Conservation (phyloP, 1,284 basidiomycete genomes). For the Sanghuangporus baumii region DNA sequence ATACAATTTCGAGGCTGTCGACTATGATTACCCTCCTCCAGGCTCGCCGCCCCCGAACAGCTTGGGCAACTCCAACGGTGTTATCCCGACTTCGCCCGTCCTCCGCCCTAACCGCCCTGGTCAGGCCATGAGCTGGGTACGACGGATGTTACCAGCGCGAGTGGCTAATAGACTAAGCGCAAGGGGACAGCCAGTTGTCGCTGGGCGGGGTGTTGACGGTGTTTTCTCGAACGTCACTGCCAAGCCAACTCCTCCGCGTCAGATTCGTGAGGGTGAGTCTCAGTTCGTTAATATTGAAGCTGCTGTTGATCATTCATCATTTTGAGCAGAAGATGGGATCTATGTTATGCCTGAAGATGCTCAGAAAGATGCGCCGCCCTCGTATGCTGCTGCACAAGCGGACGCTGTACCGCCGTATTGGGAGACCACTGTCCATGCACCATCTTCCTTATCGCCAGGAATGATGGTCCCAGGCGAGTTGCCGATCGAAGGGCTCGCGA, state of each 20-base stretch:
- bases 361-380: slow-evolving; percentile 79
- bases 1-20: slow-evolving; percentile 82
- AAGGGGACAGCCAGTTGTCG: slow-evolving; percentile 32
- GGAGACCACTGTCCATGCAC: slow-evolving; percentile 92
- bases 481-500: slow-evolving; percentile 71
- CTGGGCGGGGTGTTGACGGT: slow-evolving; percentile 83
- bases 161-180: slow-evolving; percentile 20
- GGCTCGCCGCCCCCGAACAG: slow-evolving; percentile 74
- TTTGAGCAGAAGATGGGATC: slow-evolving; percentile 56
- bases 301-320: slow-evolving; percentile 4
- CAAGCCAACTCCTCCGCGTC: slow-evolving; percentile 66
- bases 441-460: slow-evolving; percentile 40
- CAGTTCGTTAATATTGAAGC: background rate
- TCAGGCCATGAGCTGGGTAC: slow-evolving; percentile 42
- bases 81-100: slow-evolving; percentile 50
- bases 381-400: slow-evolving; percentile 86
- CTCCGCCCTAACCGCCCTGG: slow-evolving; percentile 29
- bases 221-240: slow-evolving; percentile 96
- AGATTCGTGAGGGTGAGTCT: slow-evolving; percentile 56
- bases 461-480: slow-evolving; percentile 48
- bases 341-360: slow-evolving; percentile 76
- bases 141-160: slow-evolving; percentile 43
- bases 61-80: slow-evolving; percentile 79
- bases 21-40: slow-evolving; percentile 69
- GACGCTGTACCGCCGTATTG: slow-evolving; percentile 97